phyloP scores from a whole-genome alignment of 139 green algal genomes.

The Chlamydomonas applanata region DNA sequence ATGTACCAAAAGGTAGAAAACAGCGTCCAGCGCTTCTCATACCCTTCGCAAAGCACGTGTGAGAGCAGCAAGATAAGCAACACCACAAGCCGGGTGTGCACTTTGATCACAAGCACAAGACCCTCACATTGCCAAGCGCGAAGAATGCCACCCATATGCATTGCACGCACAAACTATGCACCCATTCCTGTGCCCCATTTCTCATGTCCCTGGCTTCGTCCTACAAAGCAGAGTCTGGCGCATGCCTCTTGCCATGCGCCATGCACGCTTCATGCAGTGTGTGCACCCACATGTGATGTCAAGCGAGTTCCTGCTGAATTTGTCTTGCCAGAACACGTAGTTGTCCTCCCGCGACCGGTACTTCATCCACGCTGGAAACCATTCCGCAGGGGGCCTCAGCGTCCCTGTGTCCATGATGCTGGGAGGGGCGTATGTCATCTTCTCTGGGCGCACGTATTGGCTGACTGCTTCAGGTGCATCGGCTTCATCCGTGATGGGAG shows the following conservation, averaged over 20 bases:
- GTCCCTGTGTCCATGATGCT: constrained; percentile 31
- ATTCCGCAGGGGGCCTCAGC: constrained; percentile 40
- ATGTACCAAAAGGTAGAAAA: constrained; percentile 57
- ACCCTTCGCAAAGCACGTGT: constrained; percentile 24
- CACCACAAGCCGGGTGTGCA: not conserved
- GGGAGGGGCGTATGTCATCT: constrained; percentile 1
- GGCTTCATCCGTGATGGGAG: too few relatives aligned
- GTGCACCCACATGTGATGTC: constrained; percentile 52
- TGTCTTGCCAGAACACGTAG: constrained; percentile 63
- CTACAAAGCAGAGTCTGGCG: not conserved
- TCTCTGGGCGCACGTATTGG: too few relatives aligned
- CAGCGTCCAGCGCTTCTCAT: constrained; percentile 60
- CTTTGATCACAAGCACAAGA: not conserved
- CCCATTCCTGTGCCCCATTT: not conserved
- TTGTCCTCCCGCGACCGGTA: constrained; percentile 55
- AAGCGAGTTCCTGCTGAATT: constrained; percentile 47
- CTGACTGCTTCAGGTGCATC: too few relatives aligned
- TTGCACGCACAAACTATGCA: not conserved
- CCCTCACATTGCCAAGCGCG: too few relatives aligned
- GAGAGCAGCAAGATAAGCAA: not conserved
- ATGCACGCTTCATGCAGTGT: not conserved
- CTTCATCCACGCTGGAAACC: constrained; percentile 60
- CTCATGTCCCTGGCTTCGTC: not conserved
- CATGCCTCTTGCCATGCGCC: not conserved
- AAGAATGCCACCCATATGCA: too few relatives aligned